Evolutionary conservation across 116 monocot species (phyloP).

Genomic region (Zostera marina): DNA sequence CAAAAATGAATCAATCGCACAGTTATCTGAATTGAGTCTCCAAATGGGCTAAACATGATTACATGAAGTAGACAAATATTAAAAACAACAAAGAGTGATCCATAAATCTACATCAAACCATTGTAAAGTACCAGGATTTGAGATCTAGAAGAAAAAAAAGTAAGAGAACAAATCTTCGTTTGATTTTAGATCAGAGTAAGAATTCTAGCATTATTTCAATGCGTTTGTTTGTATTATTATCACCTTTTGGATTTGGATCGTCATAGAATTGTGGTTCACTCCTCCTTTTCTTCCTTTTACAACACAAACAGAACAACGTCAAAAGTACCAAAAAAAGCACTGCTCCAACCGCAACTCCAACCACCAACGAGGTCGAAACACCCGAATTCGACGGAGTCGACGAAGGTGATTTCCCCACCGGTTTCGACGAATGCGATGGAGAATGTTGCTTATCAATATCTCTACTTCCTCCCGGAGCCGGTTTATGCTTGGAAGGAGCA

Average conservation of each 20-base stretch:
- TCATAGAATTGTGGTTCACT: constrained; percentile 8
- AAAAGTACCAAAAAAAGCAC: constrained; percentile 9
- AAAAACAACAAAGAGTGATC: too few species aligned
- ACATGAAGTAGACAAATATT: not conserved
- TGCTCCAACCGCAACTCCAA: constrained; percentile 21
- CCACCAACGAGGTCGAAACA: constrained; percentile 16
- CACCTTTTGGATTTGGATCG: constrained; percentile 8
- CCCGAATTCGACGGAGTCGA: constrained; percentile 8
- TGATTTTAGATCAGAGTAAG: not conserved
- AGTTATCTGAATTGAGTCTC: not conserved
- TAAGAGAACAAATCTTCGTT: not conserved
- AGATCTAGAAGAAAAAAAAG: too few species aligned
- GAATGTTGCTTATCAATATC: not conserved
- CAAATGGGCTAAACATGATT: not conserved
- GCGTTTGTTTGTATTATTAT: too few species aligned
- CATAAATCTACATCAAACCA: too few species aligned
- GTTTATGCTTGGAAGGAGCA: not conserved
- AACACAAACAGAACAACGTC: constrained; percentile 12
- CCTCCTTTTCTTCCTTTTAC: constrained; percentile 11
- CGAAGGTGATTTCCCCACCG: not conserved
- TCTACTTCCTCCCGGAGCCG: not conserved
- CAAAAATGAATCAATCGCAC: not conserved
- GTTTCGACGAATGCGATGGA: not conserved
- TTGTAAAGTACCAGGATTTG: too few species aligned
- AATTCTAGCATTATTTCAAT: not conserved